Evolutionary conservation across 306 rosid genomes (phyloP).

Genomic region (Rosa rugosa): DNA sequence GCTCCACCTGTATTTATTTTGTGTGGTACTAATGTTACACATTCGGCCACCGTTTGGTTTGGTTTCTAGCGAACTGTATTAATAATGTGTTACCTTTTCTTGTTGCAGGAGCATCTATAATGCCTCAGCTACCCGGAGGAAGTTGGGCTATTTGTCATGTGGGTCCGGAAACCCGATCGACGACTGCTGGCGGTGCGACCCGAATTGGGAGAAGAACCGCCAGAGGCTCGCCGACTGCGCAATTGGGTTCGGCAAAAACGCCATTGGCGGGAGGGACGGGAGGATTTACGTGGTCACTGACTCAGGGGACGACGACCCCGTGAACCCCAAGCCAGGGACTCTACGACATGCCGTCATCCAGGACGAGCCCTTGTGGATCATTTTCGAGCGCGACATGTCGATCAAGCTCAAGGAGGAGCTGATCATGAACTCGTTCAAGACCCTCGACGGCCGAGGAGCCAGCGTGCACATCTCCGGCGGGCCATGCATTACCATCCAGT

Average conservation of each 20-base stretch:
- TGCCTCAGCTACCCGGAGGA: conserved; percentile 63
- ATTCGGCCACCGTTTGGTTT: background rate
- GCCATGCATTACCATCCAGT: conserved; percentile 91
- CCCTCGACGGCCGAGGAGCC: conserved; percentile 88
- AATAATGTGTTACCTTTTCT: conserved; percentile 9
- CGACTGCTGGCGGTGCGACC: conserved; percentile 95
- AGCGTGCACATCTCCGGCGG: conserved; percentile 96
- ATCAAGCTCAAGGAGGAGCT: conserved; percentile 79
- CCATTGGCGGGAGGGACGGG: conserved; percentile 79
- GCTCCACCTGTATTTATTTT: background rate
- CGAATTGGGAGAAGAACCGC: conserved; percentile 79
- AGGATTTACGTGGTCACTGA: conserved; percentile 81
- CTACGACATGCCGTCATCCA: conserved; percentile 84
- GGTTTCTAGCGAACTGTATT: background rate
- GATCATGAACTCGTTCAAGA: conserved; percentile 93
- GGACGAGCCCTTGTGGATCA: conserved; percentile 94
- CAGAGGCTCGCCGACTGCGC: conserved; percentile 92
- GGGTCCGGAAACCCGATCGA: conserved; percentile 95
- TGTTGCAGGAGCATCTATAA: conserved; percentile 55
- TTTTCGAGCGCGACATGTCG: conserved; percentile 86
- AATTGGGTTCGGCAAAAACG: conserved; percentile 88
- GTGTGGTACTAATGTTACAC: background rate
- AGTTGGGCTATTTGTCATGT: conserved; percentile 72
- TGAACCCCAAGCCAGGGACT: conserved; percentile 84
- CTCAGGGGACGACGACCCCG: conserved; percentile 55